These are phyloP conservation scores for Cantharellus cinnabarinus DNA, from an alignment of 768 basidiomycete species.

Conservation along the genomic window DNA sequence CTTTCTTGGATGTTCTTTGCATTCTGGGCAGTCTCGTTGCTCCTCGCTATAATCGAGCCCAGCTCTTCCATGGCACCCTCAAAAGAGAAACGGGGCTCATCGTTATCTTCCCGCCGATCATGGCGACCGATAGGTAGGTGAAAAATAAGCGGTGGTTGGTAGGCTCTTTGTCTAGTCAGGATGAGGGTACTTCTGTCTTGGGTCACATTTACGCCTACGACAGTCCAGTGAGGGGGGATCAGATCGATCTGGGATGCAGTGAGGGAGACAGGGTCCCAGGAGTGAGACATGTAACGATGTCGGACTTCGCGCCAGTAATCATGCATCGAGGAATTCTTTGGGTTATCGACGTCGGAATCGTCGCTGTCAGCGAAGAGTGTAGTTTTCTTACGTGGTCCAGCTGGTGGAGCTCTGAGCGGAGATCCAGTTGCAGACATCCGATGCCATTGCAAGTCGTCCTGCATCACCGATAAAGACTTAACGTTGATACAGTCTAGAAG, in stretches of 20 bases:
- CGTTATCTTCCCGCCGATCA: slow-evolving; percentile 58
- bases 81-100: slow-evolving; percentile 44
- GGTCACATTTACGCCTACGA: slow-evolving; percentile 65
- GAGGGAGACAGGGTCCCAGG: slow-evolving; percentile 23
- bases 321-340: slow-evolving; percentile 15
- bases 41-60: slow-evolving; percentile 55
- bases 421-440: slow-evolving; percentile 26
- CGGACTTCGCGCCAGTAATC: slow-evolving; percentile 44
- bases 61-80: slow-evolving; percentile 56
- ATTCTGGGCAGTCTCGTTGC: slow-evolving; percentile 51
- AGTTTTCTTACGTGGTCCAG: slow-evolving; percentile 3
- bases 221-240: slow-evolving; percentile 63
- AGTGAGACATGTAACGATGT: slow-evolving; percentile 25
- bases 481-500: slow-evolving; percentile 60
- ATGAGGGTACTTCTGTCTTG: slow-evolving; percentile 71
- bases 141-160: slow-evolving; percentile 51
- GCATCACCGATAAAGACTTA: slow-evolving; percentile 33
- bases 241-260: slow-evolving; percentile 22
- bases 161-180: slow-evolving; percentile 52
- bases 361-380: slow-evolving; percentile 12
- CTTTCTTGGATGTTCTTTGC: slow-evolving; percentile 53
- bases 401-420: slow-evolving; percentile 15
- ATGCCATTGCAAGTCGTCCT: slow-evolving; percentile 66
- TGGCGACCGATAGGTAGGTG: slow-evolving; percentile 63
- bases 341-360: slow-evolving; percentile 18